Evolutionary conservation across 805 yeast species (phyloP).

Genomic region (Ogataea nonfermentans): DNA sequence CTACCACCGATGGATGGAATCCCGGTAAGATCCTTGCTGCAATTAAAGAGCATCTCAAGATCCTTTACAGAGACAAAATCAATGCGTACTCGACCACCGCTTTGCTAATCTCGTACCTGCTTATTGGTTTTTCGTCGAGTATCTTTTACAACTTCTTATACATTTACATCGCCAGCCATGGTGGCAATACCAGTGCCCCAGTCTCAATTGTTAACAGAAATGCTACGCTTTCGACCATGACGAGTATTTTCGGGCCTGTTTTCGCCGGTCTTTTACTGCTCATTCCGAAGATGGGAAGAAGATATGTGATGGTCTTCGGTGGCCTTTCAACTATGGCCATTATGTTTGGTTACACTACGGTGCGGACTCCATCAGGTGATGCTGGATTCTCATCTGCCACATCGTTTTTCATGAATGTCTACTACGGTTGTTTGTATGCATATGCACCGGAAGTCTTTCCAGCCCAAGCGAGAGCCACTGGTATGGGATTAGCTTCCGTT

Average conservation of each 20-base stretch:
- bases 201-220: slow-evolving; percentile 45
- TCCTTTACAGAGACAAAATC: slow-evolving; percentile 45
- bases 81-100: slow-evolving; percentile 47
- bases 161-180: slow-evolving; percentile 48
- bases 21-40: slow-evolving; percentile 22
- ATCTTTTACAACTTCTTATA: slow-evolving; percentile 55
- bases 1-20: slow-evolving; percentile 25
- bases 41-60: slow-evolving; percentile 17
- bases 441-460: slow-evolving; percentile 61
- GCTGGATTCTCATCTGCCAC: slow-evolving; percentile 51
- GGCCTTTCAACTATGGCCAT: slow-evolving; percentile 54
- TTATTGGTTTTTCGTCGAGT: slow-evolving; percentile 57
- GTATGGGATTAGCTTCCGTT: slow-evolving; percentile 56
- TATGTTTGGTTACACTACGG: slow-evolving; percentile 62
- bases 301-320: slow-evolving; percentile 55
- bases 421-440: slow-evolving; percentile 60
- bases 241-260: slow-evolving; percentile 51
- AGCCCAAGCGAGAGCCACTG: slow-evolving; percentile 59
- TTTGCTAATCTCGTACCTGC: slow-evolving; percentile 50
- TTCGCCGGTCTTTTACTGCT: slow-evolving; percentile 42
- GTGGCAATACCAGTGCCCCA: slow-evolving; percentile 44
- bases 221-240: slow-evolving; percentile 44
- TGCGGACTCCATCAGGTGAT: slow-evolving; percentile 52
- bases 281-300: slow-evolving; percentile 46
- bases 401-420: slow-evolving; percentile 45